phyloP scores from a whole-genome alignment of 768 basidiomycete species.

The Cystobasidium ongulense region DNA sequence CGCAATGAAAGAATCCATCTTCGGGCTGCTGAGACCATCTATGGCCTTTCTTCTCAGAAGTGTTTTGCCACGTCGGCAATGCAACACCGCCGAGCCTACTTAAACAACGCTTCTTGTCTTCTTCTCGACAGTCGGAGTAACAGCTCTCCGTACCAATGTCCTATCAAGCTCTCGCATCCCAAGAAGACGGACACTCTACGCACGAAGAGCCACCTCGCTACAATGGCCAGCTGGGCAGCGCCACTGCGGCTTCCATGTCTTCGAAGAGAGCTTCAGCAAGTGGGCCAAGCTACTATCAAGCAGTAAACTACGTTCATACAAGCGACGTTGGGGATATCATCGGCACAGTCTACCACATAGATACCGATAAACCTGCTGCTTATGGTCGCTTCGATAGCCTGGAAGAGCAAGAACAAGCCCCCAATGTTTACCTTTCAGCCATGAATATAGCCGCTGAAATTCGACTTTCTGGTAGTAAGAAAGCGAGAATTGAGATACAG shows the following conservation, averaged over 20 bases:
- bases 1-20: too few relatives aligned
- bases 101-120: background rate
- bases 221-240: background rate
- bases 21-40: too few relatives aligned
- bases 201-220: background rate
- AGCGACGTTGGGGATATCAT: conserved; percentile 3
- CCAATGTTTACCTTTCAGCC: background rate
- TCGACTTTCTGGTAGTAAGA: background rate
- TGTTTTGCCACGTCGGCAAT: too few relatives aligned
- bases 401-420: conserved; percentile 4
- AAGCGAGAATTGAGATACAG: background rate
- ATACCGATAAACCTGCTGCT: background rate
- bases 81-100: too few relatives aligned
- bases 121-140: background rate
- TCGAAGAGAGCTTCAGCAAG: background rate
- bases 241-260: background rate
- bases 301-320: background rate
- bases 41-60: too few relatives aligned
- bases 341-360: background rate
- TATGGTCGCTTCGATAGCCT: background rate
- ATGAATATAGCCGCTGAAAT: background rate
- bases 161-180: background rate
- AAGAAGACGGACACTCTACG: background rate
- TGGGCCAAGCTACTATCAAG: background rate
- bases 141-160: background rate